These are phyloP conservation scores for Clarireedia hainanense DNA, from an alignment of 2,329 filamentous ascomycete species.

Conservation along the genomic window DNA sequence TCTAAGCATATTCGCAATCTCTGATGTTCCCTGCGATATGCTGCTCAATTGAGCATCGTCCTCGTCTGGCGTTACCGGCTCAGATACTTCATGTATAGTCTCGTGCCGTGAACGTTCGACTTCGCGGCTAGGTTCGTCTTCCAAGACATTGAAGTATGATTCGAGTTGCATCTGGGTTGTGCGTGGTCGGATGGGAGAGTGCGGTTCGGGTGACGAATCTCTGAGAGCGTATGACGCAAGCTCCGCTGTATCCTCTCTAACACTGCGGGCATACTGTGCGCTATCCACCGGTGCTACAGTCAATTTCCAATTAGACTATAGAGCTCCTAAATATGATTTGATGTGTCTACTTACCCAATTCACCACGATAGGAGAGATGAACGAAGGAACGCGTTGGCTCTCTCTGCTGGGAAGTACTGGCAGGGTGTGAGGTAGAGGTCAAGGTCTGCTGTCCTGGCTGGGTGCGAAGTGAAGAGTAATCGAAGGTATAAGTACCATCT, in stretches of 20 bases:
- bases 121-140: constrained; percentile 19
- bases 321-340: neutral
- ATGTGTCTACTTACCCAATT: constrained; percentile 39
- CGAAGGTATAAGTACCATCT: constrained; percentile 13
- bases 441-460: constrained; percentile 12
- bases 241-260: constrained; percentile 82
- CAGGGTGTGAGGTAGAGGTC: constrained; percentile 12
- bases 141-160: constrained; percentile 21
- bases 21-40: constrained; percentile 35
- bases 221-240: constrained; percentile 75
- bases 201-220: constrained; percentile 38
- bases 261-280: constrained; percentile 65
- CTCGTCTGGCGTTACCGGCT: constrained; percentile 43
- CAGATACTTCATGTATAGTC: constrained; percentile 54
- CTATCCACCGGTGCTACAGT: constrained; percentile 51
- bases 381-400: constrained; percentile 67
- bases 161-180: constrained; percentile 21
- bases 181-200: constrained; percentile 19
- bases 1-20: constrained; percentile 43
- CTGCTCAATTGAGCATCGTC: constrained; percentile 27
- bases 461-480: constrained; percentile 21
- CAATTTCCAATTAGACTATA: neutral
- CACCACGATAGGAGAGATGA: constrained; percentile 54
- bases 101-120: constrained; percentile 32
- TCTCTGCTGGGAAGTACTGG: constrained; percentile 35